Percentiles rank a stretch among this genome's conserved stretches.
phyloP scores from a whole-genome alignment of 177 flowering plant genomes.

The Vitis hybrid region DNA sequence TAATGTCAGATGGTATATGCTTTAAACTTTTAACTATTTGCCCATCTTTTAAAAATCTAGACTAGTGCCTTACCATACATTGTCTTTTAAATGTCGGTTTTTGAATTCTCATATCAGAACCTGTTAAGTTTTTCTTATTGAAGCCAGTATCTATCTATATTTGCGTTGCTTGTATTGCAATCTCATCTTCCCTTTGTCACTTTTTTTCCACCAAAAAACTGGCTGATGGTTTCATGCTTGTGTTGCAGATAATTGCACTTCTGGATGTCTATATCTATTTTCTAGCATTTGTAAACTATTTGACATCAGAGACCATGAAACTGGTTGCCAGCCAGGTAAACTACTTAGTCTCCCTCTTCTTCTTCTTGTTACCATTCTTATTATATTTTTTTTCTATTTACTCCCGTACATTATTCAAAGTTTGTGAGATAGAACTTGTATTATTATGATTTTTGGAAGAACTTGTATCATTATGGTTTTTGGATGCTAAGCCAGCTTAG shows the following conservation, averaged over 20 bases:
- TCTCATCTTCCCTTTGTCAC: neutral
- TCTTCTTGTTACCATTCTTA: neutral
- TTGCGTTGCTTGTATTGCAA: neutral
- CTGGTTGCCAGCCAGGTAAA: neutral
- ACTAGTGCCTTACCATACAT: neutral
- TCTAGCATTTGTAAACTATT: neutral
- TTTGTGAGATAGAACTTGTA: no score
- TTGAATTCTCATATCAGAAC: no score
- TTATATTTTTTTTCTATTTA: neutral
- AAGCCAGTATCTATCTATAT: no score
- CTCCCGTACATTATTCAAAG: neutral
- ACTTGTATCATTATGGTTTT: no score
- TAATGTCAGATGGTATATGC: constrained; percentile 29
- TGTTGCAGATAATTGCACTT: neutral
- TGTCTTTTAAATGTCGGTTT: no score
- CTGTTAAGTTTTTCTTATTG: no score
- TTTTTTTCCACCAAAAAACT: neutral
- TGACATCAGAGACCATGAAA: neutral
- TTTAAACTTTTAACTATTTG: neutral
- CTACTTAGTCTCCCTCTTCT: neutral
- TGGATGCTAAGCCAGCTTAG: no score
- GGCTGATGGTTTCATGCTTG: neutral
- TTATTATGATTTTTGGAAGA: no score
- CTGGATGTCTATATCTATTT: neutral
- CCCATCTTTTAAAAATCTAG: neutral